Base-by-base conservation (phyloP, 306 rosid genomes). In the Cucurbita ficifolia region DNA sequence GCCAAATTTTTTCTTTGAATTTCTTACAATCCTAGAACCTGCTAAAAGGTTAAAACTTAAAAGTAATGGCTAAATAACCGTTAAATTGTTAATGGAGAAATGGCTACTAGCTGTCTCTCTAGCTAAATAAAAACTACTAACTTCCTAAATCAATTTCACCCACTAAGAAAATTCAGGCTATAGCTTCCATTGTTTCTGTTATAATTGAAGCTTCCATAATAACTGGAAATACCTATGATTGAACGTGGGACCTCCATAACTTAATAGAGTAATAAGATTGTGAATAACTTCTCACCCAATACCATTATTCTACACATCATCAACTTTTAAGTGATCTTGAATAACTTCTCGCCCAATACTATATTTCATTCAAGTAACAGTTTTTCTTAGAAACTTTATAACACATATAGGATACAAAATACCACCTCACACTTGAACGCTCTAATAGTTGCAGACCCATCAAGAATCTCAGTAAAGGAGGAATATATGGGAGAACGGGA, bases 401-500 rank as follows among this genome's bases (percentile, higher is more conserved):
- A 38, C 53, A 56, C 17, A 75, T 24, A 38, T 10, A 45, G 29
- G 29, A 17, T 10, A 29, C 39, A 56, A 54, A 19, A 76, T 57
- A 60, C 52, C 80, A 93, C 97, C 98, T 87, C 90, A 53, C 92
- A 87, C 73, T 87, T 90, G 77, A 90, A 93, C 8, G 97, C 98
- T 78, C 97, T 83, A 52, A 93, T 86, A 53, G 96, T 93, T 65
- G 97, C 80, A 24, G 97, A 85, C 73, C 98, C 98, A 49, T 90
- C 94, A 49, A 93, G 96, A 57, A 97, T 90, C 86, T 93, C 98
- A 0, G 94, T 86, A 85, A 93, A 93, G 61, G 98, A 86, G 75
- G 96, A 81, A 80, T 93, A 93, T 78, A 93, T 93, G 74, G 98
- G 98, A 84, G 98, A 93, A 63, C 97, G 90, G 61, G 98, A 90